phyloP scores from a whole-genome alignment of 768 basidiomycete species.

The Suillus spraguei region DNA sequence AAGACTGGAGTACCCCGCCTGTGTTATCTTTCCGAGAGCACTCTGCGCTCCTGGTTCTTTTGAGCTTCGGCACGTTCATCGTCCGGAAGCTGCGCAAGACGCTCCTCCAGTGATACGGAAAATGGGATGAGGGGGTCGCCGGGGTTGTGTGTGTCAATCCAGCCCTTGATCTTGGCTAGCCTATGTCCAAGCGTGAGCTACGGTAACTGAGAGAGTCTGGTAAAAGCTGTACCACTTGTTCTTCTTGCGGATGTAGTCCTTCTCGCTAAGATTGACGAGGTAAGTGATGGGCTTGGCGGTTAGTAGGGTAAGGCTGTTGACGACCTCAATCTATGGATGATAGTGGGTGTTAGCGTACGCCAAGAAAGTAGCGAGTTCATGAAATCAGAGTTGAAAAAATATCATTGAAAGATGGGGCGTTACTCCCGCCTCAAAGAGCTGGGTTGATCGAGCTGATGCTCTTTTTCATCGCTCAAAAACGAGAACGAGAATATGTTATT shows the following conservation, averaged over 20 bases:
- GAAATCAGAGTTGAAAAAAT: constrained; percentile 8
- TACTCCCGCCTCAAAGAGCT: constrained; percentile 88
- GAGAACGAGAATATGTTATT: constrained; percentile 12
- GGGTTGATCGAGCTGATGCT: constrained; percentile 78
- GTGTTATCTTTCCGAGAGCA: constrained; percentile 91
- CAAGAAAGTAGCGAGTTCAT: not conserved
- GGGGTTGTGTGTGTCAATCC: constrained; percentile 97
- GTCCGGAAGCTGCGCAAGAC: constrained; percentile 59
- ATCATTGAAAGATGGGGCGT: constrained; percentile 58
- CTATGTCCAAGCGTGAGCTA: constrained; percentile 35
- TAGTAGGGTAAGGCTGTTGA: constrained; percentile 86
- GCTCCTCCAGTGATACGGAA: constrained; percentile 94
- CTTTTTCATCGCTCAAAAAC: constrained; percentile 57
- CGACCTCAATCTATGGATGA: constrained; percentile 73
- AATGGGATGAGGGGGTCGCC: constrained; percentile 97
- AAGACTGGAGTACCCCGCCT: constrained; percentile 87
- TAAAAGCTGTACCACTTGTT: constrained; percentile 80
- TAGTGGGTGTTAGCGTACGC: constrained; percentile 15
- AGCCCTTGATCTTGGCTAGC: constrained; percentile 95
- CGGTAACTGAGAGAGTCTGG: not conserved
- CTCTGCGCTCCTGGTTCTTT: constrained; percentile 71
- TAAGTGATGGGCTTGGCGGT: constrained; percentile 98
- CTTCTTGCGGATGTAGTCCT: constrained; percentile 95
- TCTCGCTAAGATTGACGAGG: constrained; percentile 95
- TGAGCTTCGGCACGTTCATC: constrained; percentile 83